Conservation (phyloP, 257 asterid genomes). For the Plantago major region DNA sequence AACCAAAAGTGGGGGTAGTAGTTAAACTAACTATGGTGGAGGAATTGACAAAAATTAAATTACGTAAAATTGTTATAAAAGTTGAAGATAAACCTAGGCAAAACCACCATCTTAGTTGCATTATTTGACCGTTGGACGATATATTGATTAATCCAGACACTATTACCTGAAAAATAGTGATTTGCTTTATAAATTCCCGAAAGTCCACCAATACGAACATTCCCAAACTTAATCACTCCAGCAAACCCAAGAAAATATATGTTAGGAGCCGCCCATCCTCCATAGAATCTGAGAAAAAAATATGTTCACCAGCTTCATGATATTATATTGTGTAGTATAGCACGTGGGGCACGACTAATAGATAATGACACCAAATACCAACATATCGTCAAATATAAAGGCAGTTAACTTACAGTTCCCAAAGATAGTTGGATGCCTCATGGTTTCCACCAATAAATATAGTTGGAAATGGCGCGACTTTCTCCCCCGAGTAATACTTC, state of each 20-base stretch:
- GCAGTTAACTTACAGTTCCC: constrained; percentile 70
- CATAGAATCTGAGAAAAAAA: constrained; percentile 65
- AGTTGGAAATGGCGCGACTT: constrained; percentile 81
- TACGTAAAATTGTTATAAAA: not conserved
- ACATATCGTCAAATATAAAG: constrained; percentile 6
- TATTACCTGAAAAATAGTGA: constrained; percentile 62
- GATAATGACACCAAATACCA: not conserved
- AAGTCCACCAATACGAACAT: constrained; percentile 92
- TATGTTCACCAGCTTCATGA: too few relatives aligned
- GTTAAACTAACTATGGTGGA: not conserved
- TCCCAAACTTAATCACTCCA: constrained; percentile 85
- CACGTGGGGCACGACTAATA: not conserved
- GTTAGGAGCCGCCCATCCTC: constrained; percentile 96
- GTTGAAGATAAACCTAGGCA: not conserved
- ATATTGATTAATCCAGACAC: not conserved
- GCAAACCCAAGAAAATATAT: constrained; percentile 95
- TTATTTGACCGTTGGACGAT: too few relatives aligned
- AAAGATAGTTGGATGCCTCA: constrained; percentile 83
- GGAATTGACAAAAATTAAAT: not conserved
- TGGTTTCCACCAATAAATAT: constrained; percentile 88
- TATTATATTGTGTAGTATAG: too few relatives aligned
- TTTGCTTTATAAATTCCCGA: constrained; percentile 78
- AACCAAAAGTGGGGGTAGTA: too few relatives aligned
- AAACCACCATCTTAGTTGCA: too few relatives aligned
- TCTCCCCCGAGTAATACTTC: constrained; percentile 94